A percentile compares a stretch with the other conserved stretches of the same genome.
phyloP scores from a whole-genome alignment of 1,139 yeast species.

The Candida pseudoviswanathii region DNA sequence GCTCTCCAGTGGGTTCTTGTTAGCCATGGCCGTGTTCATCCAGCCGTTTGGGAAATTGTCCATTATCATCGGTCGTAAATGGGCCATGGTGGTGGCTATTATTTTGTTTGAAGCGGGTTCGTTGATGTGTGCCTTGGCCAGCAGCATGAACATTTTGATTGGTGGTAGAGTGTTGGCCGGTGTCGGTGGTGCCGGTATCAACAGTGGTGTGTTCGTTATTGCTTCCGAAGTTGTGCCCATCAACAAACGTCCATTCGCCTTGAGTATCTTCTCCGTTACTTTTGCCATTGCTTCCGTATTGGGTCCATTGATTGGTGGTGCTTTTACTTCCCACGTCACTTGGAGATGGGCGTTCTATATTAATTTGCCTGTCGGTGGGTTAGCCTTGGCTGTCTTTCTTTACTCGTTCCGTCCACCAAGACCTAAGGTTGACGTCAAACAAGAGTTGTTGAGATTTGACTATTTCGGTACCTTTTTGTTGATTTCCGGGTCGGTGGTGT shows the following conservation, averaged over 20 bases:
- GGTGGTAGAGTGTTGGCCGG: slow-evolving; percentile 43
- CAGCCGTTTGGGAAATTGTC: slow-evolving; percentile 45
- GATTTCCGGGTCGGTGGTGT: slow-evolving; percentile 44
- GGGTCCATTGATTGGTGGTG: slow-evolving; percentile 62
- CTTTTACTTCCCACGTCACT: slow-evolving; percentile 41
- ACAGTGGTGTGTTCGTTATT: slow-evolving; percentile 28
- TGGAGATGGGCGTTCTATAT: slow-evolving; percentile 86
- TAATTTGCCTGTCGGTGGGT: slow-evolving; percentile 41
- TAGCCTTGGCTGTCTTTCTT: slow-evolving; percentile 28
- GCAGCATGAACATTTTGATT: slow-evolving; percentile 36
- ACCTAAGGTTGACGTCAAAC: slow-evolving; percentile 23
- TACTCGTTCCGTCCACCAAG: slow-evolving; percentile 36
- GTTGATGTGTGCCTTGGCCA: slow-evolving; percentile 39
- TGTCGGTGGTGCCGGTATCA: slow-evolving; percentile 37
- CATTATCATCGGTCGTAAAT: slow-evolving; percentile 50
- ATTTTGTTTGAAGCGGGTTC: slow-evolving; percentile 41
- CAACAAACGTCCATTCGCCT: slow-evolving; percentile 27
- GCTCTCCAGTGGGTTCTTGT: slow-evolving; percentile 61
- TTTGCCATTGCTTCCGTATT: slow-evolving; percentile 49
- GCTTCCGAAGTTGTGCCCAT: slow-evolving; percentile 34
- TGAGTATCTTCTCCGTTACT: slow-evolving; percentile 46
- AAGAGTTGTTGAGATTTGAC: slow-evolving; percentile 47
- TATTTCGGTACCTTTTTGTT: slow-evolving; percentile 50
- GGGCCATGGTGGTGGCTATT: slow-evolving; percentile 37
- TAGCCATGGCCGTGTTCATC: slow-evolving; percentile 40